Base-by-base conservation (phyloP, 225 moss, liverwort and hornwort genomes). In the Polytrichum commune region DNA sequence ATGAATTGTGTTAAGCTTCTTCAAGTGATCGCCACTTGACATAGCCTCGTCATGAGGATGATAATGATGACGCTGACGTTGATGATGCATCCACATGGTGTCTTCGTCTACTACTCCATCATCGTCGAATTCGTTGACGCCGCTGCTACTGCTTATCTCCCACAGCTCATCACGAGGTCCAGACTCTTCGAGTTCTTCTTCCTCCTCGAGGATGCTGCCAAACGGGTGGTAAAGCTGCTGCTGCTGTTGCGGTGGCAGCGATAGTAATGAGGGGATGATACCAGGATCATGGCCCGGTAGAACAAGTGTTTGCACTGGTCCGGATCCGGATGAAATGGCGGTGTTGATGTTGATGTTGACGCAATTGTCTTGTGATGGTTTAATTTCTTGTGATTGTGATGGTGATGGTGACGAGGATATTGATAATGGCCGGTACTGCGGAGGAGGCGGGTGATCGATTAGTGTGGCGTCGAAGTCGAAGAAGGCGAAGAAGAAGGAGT, bases 151-250 rank as follows among this genome's bases (percentile, higher is more conserved):
- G 53, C 22, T 53, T 7, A 69, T 58, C 60, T 71, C 71, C 71
- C 71, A 71, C 0, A 71, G 60, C 27, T 71, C 62, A 18, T 71
- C 71, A 19, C 71, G 60, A 6, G 71, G 71, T 23, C 71, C 71
- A 23, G 60, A 33, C 5, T 18, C 32, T 13, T 33, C 18, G 16
- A 46, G 46, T 4, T 46, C 46, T 13, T 71, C 60, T 5, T 62
- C 35, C 27, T 60, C 71, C 57, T 71, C 71, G 22, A 71, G 61
- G 23, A 60, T 71, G 26, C 71, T 38, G 16, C 33, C 38, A 6
- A 71, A 24, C 8, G 35, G 32, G 26, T 29, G 27, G 25, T 23
- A 28, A 1, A 8, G 25, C 27, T 18, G 18, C 25, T 63, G 13
- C 20, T 65, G 23, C 6, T 32, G 8, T 19, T 33, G 22, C 0